Percentiles rank a stretch among this genome's conserved stretches.
Conservation (phyloP, 495 filamentous ascomycete species). For the Stereocaulon alpinum region DNA sequence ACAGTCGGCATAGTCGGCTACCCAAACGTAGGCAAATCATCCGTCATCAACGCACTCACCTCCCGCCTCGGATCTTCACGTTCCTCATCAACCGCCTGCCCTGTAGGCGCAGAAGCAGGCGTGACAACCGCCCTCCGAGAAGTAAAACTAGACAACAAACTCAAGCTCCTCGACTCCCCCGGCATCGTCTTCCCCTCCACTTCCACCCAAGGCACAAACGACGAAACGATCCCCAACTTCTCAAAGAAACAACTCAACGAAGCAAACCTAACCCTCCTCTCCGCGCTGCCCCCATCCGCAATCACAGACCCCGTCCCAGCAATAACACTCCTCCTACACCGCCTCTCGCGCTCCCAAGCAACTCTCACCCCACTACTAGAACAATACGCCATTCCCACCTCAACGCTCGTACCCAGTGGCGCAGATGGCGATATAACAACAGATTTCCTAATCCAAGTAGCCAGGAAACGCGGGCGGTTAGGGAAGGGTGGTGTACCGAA, state of each 20-base stretch:
- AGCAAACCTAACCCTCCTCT: conserved; percentile 76
- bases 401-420: conserved; percentile 44
- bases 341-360: conserved; percentile 56
- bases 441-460: conserved; percentile 93
- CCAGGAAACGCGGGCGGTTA: conserved; percentile 78
- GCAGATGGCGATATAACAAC: conserved; percentile 61
- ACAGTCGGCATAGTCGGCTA: conserved; percentile 93
- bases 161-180: conserved; percentile 89
- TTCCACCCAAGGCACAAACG: conserved; percentile 24
- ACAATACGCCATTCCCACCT: conserved; percentile 68
- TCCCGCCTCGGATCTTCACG: conserved; percentile 55
- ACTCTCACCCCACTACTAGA: conserved; percentile 64
- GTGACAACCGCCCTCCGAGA: conserved; percentile 81
- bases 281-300: conserved; percentile 85
- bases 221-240: conserved; percentile 33
- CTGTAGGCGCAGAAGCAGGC: conserved; percentile 84
- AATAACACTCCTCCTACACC: conserved; percentile 66
- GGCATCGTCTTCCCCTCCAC: conserved; percentile 82
- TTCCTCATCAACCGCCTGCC: conserved; percentile 51
- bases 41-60: conserved; percentile 88
- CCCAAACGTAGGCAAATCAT: conserved; percentile 95
- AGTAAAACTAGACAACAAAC: conserved; percentile 90
- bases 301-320: conserved; percentile 86
- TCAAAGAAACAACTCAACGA: conserved; percentile 58
- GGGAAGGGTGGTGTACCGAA: conserved; percentile 90